Evolutionary conservation across 495 filamentous ascomycete species (phyloP), one percentile per base, ranked within the genome.

Genomic region (Daldinia decipiens): DNA sequence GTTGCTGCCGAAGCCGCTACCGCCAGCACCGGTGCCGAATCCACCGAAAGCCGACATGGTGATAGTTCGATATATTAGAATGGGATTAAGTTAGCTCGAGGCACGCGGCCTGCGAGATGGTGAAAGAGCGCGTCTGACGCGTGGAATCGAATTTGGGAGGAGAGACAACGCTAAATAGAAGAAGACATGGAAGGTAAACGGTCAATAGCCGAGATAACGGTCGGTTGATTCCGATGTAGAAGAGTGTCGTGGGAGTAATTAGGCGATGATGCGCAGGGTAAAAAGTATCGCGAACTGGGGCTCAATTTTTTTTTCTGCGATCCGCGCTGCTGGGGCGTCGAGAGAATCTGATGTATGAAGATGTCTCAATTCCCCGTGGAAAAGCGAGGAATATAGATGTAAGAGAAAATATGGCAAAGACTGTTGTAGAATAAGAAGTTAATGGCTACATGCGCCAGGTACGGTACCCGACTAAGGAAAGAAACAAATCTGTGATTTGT

Each of bases 11-110:
- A 82, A 79, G 67, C 79, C 79, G 73, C 83, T 67, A 56, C 72
- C 66, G 47, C 72, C 67, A 45, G 45, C 53, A 32, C 75, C 75
- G 55, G 45, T 50, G 27, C 75, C 75, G 52, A 77, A 77, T 19
- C 75, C 70, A 52, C 82, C 80, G 72, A 86, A 85, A 59, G 12
- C 47, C 64, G 82, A 82, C 80, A 86, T 86, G 78, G 67, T 83
- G 66, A 63, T 67, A 74, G 61, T n/a, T 81, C 53, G 56, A 54
- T 43, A 24, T 67, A 55, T 21, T 61, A 55, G 47, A 52, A 43
- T 6, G n/a, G 27, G 15, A 19, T 62, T 54, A 63, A 50, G 29
- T 65, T 53, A 68, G 50, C 24, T 54, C 36, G 58, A 53, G 64
- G 58, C 53, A 66, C 55, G 58, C 63, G 68, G 60, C 38, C 52